phyloP scores from a whole-genome alignment of 2,329 filamentous ascomycete genomes.

The Sporothrix schenckii region DNA sequence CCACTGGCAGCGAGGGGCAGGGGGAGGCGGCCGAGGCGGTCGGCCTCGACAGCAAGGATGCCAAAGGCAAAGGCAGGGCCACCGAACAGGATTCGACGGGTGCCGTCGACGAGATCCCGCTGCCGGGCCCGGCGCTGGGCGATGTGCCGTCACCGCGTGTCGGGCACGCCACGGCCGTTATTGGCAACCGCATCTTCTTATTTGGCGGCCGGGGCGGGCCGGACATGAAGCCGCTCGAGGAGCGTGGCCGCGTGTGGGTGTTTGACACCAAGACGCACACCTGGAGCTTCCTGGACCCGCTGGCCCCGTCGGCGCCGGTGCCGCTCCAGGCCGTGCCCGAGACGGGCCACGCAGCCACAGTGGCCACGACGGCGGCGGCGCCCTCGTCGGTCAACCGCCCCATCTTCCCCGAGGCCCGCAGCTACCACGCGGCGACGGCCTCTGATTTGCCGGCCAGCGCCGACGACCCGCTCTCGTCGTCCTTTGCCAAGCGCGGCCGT shows the following conservation, averaged over 20 bases:
- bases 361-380: constrained; percentile 27
- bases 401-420: constrained; percentile 64
- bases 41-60: constrained; percentile 20
- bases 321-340: constrained; percentile 32
- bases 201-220: constrained; percentile 77
- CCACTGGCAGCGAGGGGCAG: too few species aligned
- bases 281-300: constrained; percentile 69
- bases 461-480: constrained; percentile 37
- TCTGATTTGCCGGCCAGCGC: constrained; percentile 41
- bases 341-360: constrained; percentile 31
- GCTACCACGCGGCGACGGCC: constrained; percentile 67
- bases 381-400: constrained; percentile 37
- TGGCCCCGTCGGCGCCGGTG: constrained; percentile 47
- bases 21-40: constrained; percentile 38
- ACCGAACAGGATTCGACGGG: constrained; percentile 37
- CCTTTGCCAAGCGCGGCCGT: constrained; percentile 41
- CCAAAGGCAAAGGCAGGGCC: constrained; percentile 43
- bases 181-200: constrained; percentile 72
- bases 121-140: constrained; percentile 45
- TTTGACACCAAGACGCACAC: constrained; percentile 66
- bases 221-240: constrained; percentile 71
- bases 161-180: constrained; percentile 70
- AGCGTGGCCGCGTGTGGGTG: constrained; percentile 74
- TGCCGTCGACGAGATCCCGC: constrained; percentile 31
- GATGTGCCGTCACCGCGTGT: constrained; percentile 68